Evolutionary conservation across 352 stramenopile species (phyloP), one percentile per base, ranked within the genome.

Genomic region (Globisporangium acanthophoron): DNA sequence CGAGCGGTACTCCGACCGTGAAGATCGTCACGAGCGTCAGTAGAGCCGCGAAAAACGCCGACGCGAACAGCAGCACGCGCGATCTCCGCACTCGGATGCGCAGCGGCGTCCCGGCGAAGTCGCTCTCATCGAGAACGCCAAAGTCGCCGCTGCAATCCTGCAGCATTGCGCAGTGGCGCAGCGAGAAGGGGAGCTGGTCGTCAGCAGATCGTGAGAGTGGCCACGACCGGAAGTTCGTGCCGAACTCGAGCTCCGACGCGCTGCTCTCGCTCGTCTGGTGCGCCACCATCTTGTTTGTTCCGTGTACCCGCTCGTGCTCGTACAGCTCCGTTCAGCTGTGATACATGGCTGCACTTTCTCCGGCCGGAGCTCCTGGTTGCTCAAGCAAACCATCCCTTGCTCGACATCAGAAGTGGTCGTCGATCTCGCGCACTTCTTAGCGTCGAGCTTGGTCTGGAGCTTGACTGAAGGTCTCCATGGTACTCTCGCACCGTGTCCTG

Each of bases 11-110:
- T 12, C 71, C 71, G 35, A 46, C 44, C 9, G 54, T 58, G 47
- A 79, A 73, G 29, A 77, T 24, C 1, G 33, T 58, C 33, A 76
- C 56, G 20, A 78, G 56, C 31, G 63, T 45, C 37, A 73, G 37
- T 35, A 76, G 50, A 18, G 57, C 35, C 15, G 53, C 44, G 39
- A 76, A 46, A 11, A 76, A 57, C 37, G 21, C 39, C 49, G 45
- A 27, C 24, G 58, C 57, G 33, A 70, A 70, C n/a, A 65, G 24
- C 43, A 76, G 18, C 3, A 74, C 33, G 16, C 65, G 68, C 4
- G 48, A 27, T 31, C 64, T 58, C 5, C 59, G 68, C 0, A 78
- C 52, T 31, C 59, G 65, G 15, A 76, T 67, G 18, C 44, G 29
- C 29, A 78, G 29, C 16, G 65, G 70, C 58, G 69, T 64, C 12